Percentiles rank a stretch among this genome's conserved stretches.
Evolutionary conservation across 2,329 filamentous ascomycete genomes (phyloP).

Genomic region (Exophiala viscosa): DNA sequence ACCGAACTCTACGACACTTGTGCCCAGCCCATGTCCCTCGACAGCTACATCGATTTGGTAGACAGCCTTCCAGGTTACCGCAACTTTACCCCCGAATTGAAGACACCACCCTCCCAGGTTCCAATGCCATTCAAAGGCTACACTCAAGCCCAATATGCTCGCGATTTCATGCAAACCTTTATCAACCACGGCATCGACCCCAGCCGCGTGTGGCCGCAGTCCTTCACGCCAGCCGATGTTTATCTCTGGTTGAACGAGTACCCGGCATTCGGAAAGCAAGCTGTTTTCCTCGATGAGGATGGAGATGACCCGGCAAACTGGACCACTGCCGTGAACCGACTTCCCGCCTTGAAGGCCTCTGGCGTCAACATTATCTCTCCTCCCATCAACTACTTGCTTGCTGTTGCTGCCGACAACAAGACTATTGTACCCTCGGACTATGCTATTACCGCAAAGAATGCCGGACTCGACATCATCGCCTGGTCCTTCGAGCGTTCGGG

Average conservation of each 20-base stretch:
- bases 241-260: slow-evolving; percentile 64
- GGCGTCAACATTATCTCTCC: slow-evolving; percentile 63
- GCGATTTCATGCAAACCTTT: slow-evolving; percentile 63
- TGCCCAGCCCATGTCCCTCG: slow-evolving; percentile 58
- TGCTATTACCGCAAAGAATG: slow-evolving; percentile 56
- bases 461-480: slow-evolving; percentile 62
- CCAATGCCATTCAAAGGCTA: slow-evolving; percentile 67
- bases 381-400: slow-evolving; percentile 60
- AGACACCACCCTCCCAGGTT: slow-evolving; percentile 58
- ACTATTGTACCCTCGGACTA: slow-evolving; percentile 61
- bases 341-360: slow-evolving; percentile 53
- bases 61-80: slow-evolving; percentile 51
- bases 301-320: slow-evolving; percentile 54
- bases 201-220: slow-evolving; percentile 59
- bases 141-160: slow-evolving; percentile 62
- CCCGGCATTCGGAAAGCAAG: slow-evolving; percentile 59
- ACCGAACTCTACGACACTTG: slow-evolving; percentile 40
- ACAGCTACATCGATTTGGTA: slow-evolving; percentile 60
- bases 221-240: slow-evolving; percentile 61
- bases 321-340: slow-evolving; percentile 52
- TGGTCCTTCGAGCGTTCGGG: slow-evolving; percentile 68
- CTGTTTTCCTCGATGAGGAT: slow-evolving; percentile 62
- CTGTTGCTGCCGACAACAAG: slow-evolving; percentile 45
- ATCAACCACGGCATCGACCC: slow-evolving; percentile 51
- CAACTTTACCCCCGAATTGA: slow-evolving; percentile 65